Percentiles rank a stretch among this genome's conserved stretches.
These are phyloP conservation scores for Funneliformis mosseae DNA, from an alignment of 192 early-diverging fungal species.

Conservation along the genomic window DNA sequence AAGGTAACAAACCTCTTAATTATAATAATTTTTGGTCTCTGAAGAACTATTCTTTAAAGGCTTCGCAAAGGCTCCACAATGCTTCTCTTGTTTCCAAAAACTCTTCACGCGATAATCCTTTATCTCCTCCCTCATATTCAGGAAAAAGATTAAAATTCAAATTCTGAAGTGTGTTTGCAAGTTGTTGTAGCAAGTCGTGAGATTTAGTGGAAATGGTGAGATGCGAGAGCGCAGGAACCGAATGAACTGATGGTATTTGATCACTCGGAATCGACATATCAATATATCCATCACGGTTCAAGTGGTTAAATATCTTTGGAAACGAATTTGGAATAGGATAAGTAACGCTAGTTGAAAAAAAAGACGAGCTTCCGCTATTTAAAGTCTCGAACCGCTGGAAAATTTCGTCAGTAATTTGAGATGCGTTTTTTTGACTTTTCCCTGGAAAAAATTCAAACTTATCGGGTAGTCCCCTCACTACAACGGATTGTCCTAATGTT, in stretches of 20 bases:
- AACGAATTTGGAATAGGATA: conserved; percentile 48
- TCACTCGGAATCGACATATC: background rate
- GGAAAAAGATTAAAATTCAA: conserved; percentile 16
- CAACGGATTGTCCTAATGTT: conserved; percentile 23
- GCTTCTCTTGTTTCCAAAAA: conserved; percentile 22
- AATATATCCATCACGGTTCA: conserved; percentile 39
- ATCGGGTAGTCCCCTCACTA: conserved; percentile 15
- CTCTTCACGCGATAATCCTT: conserved; percentile 10
- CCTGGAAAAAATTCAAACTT: background rate
- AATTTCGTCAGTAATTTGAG: background rate
- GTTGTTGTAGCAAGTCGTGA: background rate
- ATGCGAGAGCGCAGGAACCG: conserved; percentile 10
- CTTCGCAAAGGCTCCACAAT: background rate
- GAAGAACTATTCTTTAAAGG: conserved; percentile 1
- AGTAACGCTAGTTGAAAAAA: conserved; percentile 26
- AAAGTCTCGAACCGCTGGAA: background rate
- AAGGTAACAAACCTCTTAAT: background rate
- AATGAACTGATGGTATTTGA: background rate
- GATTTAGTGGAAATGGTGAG: conserved; percentile 14
- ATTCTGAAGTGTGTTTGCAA: background rate
- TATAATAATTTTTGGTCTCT: background rate
- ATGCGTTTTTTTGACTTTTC: background rate
- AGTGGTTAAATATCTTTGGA: conserved; percentile 41
- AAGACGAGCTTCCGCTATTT: background rate
- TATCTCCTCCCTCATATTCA: conserved; percentile 18